phyloP scores from a whole-genome alignment of 2,329 filamentous ascomycete genomes.

The Penicillium sclerotigenum region DNA sequence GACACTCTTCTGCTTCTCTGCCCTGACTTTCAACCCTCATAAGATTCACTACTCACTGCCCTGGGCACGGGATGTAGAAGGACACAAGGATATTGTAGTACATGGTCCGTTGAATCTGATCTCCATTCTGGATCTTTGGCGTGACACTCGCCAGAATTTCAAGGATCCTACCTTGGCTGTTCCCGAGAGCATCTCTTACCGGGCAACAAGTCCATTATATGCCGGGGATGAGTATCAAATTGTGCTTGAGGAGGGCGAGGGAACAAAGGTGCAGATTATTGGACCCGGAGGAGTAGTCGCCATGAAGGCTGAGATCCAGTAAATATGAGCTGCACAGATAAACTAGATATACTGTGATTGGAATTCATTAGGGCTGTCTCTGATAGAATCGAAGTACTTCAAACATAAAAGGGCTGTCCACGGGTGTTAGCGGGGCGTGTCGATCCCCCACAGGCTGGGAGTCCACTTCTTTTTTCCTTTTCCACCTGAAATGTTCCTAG shows the following conservation, averaged over 20 bases:
- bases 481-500: background rate
- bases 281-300: constrained; percentile 30
- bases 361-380: background rate
- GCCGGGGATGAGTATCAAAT: constrained; percentile 48
- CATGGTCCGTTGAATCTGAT: constrained; percentile 46
- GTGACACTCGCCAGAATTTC: constrained; percentile 31
- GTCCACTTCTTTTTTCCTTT: background rate
- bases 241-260: constrained; percentile 35
- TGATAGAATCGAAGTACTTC: background rate
- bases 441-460: background rate
- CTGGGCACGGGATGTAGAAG: constrained; percentile 45
- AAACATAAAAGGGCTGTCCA: background rate
- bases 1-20: constrained; percentile 46
- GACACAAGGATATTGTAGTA: constrained; percentile 44
- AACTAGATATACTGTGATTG: background rate
- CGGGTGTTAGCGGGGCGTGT: background rate
- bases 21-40: constrained; percentile 45
- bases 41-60: constrained; percentile 46
- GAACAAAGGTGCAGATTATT: constrained; percentile 35
- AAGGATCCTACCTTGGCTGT: constrained; percentile 26
- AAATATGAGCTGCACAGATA: background rate
- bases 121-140: constrained; percentile 45
- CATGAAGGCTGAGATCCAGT: constrained; percentile 40
- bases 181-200: constrained; percentile 47
- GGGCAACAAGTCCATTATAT: constrained; percentile 51